Conservation (phyloP, 768 basidiomycete species). For the Amanita exitialis region DNA sequence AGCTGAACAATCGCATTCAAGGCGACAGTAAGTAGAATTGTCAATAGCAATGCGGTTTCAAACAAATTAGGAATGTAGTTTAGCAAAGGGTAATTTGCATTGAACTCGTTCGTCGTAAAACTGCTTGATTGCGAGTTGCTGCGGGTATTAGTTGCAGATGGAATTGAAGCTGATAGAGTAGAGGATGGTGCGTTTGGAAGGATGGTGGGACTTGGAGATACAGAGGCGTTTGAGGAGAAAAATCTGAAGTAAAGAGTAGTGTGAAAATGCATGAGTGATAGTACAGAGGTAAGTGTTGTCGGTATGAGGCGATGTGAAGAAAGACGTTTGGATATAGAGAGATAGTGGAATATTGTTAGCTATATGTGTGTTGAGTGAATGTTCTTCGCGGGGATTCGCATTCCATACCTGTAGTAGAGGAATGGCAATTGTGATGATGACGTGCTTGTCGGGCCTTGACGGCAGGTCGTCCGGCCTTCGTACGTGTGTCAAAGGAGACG, state of each 20-base stretch:
- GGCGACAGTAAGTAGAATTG: constrained; percentile 47
- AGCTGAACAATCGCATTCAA: constrained; percentile 62
- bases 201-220: background rate
- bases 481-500: constrained; percentile 51
- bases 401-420: constrained; percentile 59
- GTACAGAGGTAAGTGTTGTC: constrained; percentile 48
- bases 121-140: background rate
- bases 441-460: constrained; percentile 64
- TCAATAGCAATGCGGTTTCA: constrained; percentile 49
- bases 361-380: constrained; percentile 14
- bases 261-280: constrained; percentile 62
- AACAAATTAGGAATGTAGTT: constrained; percentile 69
- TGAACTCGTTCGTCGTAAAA: background rate
- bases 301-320: constrained; percentile 64
- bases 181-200: constrained; percentile 8
- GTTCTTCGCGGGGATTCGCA: background rate
- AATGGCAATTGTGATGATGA: constrained; percentile 60
- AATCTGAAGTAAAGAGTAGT: constrained; percentile 37
- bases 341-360: constrained; percentile 53
- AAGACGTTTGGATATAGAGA: constrained; percentile 55
- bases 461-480: constrained; percentile 31
- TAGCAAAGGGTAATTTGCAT: constrained; percentile 49
- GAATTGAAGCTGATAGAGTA: constrained; percentile 10
- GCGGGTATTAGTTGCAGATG: constrained; percentile 6
- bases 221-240: background rate